phyloP scores from a whole-genome alignment of 345 rosid genomes.

The Angophora floribunda region DNA sequence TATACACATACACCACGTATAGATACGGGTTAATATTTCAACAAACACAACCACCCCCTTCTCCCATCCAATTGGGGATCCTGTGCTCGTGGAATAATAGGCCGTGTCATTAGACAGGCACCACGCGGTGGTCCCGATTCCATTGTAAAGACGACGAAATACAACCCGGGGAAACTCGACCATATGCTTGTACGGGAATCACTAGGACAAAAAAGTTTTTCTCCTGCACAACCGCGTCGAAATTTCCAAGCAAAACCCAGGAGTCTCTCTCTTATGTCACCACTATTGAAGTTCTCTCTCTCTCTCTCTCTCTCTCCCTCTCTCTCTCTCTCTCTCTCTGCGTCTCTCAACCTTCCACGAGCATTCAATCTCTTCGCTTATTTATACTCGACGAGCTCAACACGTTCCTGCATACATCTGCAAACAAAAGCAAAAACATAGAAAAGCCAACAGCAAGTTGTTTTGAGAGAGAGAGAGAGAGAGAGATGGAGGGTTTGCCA shows the following conservation, averaged over 20 bases:
- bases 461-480: not conserved
- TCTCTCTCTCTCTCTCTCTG: not conserved
- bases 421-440: not conserved
- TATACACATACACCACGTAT: no score
- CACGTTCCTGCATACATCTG: not conserved
- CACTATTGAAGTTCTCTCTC: not conserved
- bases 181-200: not conserved
- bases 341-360: not conserved
- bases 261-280: not conserved
- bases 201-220: not conserved
- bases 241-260: not conserved
- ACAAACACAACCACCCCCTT: not conserved
- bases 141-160: not conserved
- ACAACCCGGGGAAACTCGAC: not conserved
- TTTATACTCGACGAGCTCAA: not conserved
- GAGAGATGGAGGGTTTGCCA: constrained; percentile 11
- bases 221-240: not conserved
- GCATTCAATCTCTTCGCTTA: not conserved
- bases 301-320: not conserved
- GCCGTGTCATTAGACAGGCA: not conserved
- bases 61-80: not conserved
- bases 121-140: not conserved
- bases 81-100: not conserved
- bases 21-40: not conserved
- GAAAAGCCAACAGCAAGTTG: not conserved